Conservation (phyloP, 1,284 basidiomycete genomes). For the Heliocybe sulcata region DNA sequence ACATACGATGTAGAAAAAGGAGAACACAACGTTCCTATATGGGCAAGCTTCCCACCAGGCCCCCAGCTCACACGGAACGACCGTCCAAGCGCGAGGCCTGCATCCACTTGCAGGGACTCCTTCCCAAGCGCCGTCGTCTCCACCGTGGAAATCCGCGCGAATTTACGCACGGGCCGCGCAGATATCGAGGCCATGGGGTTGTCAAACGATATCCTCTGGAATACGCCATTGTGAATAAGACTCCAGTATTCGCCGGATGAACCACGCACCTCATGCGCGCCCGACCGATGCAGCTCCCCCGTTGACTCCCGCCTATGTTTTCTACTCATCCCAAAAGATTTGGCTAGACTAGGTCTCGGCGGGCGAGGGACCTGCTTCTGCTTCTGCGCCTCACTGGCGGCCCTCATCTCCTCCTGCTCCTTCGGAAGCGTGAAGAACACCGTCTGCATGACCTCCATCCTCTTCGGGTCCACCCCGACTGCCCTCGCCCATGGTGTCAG, state of each 20-base stretch:
- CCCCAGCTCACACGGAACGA: constrained; percentile 93
- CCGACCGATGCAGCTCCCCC: constrained; percentile 25
- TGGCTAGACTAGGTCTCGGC: constrained; percentile 19
- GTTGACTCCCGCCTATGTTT: constrained; percentile 76
- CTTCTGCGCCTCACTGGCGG: constrained; percentile 31
- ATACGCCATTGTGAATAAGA: constrained; percentile 7
- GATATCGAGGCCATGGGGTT: constrained; percentile 57
- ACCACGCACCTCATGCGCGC: constrained; percentile 51
- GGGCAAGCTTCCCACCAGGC: constrained; percentile 69
- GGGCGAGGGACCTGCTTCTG: constrained; percentile 25
- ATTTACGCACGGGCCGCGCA: constrained; percentile 65
- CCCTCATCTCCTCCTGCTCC: constrained; percentile 52
- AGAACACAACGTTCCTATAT: constrained; percentile 67
- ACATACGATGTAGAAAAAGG: constrained; percentile 43
- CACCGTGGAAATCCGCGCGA: constrained; percentile 58
- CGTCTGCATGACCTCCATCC: constrained; percentile 89
- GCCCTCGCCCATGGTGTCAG: constrained; percentile 59
- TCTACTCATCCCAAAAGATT: constrained; percentile 28
- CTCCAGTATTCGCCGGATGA: not conserved
- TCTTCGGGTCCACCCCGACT: constrained; percentile 71
- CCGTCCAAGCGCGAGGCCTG: constrained; percentile 80
- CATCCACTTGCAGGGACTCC: constrained; percentile 70
- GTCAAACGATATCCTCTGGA: constrained; percentile 70
- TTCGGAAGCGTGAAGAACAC: constrained; percentile 76
- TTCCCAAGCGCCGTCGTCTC: constrained; percentile 56